phyloP scores from a whole-genome alignment of 768 basidiomycete species.

The Postia placenta region DNA sequence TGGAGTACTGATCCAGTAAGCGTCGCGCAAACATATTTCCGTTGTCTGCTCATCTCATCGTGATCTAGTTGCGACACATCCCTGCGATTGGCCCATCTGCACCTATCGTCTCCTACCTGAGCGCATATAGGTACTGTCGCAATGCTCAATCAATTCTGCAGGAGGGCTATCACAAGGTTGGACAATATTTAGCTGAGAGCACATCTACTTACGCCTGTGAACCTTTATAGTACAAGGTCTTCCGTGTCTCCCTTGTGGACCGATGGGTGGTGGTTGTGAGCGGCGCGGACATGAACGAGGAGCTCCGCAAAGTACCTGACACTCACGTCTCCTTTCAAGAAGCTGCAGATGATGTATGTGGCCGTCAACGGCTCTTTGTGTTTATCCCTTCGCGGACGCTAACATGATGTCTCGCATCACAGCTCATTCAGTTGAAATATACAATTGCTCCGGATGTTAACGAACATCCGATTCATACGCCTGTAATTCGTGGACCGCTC shows the following conservation, averaged over 20 bases:
- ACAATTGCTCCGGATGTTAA: constrained; percentile 24
- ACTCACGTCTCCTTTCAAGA: constrained; percentile 36
- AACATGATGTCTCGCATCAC: neutral
- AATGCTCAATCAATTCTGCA: constrained; percentile 20
- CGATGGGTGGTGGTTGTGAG: constrained; percentile 42
- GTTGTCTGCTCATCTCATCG: too few relatives aligned
- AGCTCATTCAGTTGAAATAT: constrained; percentile 27
- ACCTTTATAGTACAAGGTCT: constrained; percentile 20
- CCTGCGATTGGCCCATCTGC: constrained; percentile 31
- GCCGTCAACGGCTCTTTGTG: neutral
- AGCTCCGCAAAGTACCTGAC: constrained; percentile 41
- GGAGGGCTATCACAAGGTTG: constrained; percentile 28
- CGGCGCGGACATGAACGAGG: constrained; percentile 39
- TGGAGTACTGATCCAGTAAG: neutral
- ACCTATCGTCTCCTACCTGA: constrained; percentile 27
- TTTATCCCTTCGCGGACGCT: neutral
- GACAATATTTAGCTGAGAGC: neutral
- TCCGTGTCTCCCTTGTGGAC: constrained; percentile 37
- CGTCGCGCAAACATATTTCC: too few relatives aligned
- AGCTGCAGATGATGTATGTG: constrained; percentile 31
- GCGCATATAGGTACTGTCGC: constrained; percentile 21
- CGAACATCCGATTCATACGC: constrained; percentile 12
- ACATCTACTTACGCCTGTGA: neutral
- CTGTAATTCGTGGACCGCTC: constrained; percentile 16
- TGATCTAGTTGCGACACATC: constrained; percentile 21